These are phyloP conservation scores for Hyphodiscus hymeniophilus DNA, from an alignment of 495 filamentous ascomycete genomes.

Conservation along the genomic window DNA sequence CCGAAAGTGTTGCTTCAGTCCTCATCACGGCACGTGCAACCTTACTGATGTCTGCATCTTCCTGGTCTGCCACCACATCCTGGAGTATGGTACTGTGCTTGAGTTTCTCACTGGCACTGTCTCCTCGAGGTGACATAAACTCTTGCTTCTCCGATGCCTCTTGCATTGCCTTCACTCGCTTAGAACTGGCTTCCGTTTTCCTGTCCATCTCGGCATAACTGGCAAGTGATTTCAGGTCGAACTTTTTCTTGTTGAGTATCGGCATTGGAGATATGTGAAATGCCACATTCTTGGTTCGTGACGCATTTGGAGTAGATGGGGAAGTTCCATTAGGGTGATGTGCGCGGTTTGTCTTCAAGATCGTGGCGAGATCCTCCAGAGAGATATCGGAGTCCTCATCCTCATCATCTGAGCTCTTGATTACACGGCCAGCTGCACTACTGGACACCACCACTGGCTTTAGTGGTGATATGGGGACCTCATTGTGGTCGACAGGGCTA, in stretches of 20 bases:
- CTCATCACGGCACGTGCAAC: slow-evolving; percentile 63
- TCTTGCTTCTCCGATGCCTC: slow-evolving; percentile 28
- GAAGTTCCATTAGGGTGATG: slow-evolving; percentile 29
- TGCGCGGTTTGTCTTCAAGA: slow-evolving; percentile 22
- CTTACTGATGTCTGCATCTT: slow-evolving; percentile 39
- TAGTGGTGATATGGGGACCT: not conserved
- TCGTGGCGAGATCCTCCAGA: slow-evolving; percentile 14
- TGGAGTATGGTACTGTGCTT: slow-evolving; percentile 6
- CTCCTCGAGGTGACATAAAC: not conserved
- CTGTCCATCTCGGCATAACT: slow-evolving; percentile 49
- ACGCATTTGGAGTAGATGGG: slow-evolving; percentile 21
- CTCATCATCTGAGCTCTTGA: slow-evolving; percentile 64
- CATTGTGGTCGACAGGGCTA: not conserved
- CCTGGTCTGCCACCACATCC: slow-evolving; percentile 22
- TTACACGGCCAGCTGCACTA: slow-evolving; percentile 32
- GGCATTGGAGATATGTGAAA: slow-evolving; percentile 35
- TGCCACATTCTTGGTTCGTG: slow-evolving; percentile 7
- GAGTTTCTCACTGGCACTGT: not conserved
- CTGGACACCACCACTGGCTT: not conserved
- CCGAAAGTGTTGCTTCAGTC: slow-evolving; percentile 58
- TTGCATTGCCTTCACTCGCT: slow-evolving; percentile 37
- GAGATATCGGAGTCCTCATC: slow-evolving; percentile 45
- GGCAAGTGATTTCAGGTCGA: slow-evolving; percentile 58
- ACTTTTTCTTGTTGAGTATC: slow-evolving; percentile 51
- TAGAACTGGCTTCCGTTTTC: slow-evolving; percentile 48